These are phyloP conservation scores for Annulohypoxylon maeteangense DNA, from an alignment of 495 filamentous ascomycete genomes.

Conservation along the genomic window DNA sequence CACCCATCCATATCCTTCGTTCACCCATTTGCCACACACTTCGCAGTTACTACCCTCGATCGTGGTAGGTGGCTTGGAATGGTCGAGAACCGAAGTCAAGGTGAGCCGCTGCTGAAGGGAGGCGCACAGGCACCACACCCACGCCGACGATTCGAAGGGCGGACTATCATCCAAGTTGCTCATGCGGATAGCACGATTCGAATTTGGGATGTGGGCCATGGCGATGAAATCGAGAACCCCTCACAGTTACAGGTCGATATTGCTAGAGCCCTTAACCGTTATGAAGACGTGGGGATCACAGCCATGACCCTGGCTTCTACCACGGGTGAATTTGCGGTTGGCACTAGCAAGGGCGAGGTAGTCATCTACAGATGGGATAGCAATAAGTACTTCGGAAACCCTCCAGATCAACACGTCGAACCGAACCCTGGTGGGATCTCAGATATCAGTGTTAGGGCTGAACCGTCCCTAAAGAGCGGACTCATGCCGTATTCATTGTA, in stretches of 20 bases:
- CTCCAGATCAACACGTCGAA: conserved; percentile 54
- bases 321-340: conserved; percentile 85
- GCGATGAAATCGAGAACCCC: conserved; percentile 91
- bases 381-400: conserved; percentile 71
- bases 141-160: conserved; percentile 77
- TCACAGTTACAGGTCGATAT: conserved; percentile 85
- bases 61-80: conserved; percentile 90
- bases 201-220: conserved; percentile 90
- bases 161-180: conserved; percentile 82
- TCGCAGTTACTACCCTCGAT: conserved; percentile 73
- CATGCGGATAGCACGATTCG: conserved; percentile 89
- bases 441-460: conserved; percentile 76
- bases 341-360: conserved; percentile 82
- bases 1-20: conserved; percentile 84
- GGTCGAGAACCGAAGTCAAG: conserved; percentile 75
- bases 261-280: conserved; percentile 80
- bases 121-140: conserved; percentile 74
- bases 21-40: conserved; percentile 84
- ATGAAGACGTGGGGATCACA: conserved; percentile 79
- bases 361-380: conserved; percentile 87
- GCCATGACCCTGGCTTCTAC: conserved; percentile 77
- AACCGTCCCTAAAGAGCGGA: conserved; percentile 83
- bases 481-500: conserved; percentile 82
- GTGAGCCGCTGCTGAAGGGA: conserved; percentile 78
- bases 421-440: conserved; percentile 72